A percentile compares a stretch with the other conserved stretches of the same genome.
Conservation (phyloP, 345 rosid species). For the Citrus australasica region DNA sequence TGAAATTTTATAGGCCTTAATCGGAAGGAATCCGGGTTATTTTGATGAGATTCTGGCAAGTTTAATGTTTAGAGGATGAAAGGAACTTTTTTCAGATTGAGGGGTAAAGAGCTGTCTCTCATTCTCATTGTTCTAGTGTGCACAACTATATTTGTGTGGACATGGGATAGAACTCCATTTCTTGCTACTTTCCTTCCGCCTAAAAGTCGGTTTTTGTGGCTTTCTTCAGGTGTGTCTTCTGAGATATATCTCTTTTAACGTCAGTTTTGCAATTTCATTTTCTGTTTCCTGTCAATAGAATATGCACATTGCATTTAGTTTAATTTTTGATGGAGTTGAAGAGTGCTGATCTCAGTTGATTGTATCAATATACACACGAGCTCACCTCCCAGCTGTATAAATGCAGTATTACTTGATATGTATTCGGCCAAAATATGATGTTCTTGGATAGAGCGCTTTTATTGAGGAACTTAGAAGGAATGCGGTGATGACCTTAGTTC, state of each 20-base stretch:
- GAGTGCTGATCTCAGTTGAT: background rate
- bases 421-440: background rate
- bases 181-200: conserved; percentile 48
- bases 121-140: conserved; percentile 52
- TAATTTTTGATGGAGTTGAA: background rate
- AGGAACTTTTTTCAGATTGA: conserved; percentile 38
- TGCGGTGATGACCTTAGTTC: background rate
- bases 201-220: conserved; percentile 33
- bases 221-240: conserved; percentile 41
- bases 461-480: background rate
- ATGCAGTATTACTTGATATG: background rate
- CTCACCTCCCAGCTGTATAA: background rate
- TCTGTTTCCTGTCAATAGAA: background rate
- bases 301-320: background rate
- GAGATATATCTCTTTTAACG: background rate
- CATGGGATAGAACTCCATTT: conserved; percentile 55
- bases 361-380: background rate
- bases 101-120: conserved; percentile 47
- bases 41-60: conserved; percentile 11
- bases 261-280: background rate
- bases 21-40: background rate
- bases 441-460: background rate
- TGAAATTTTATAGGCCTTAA: background rate
- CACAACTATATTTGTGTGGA: conserved; percentile 50
- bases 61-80: conserved; percentile 48